These are phyloP conservation scores for Castanospermum australe DNA, from an alignment of 306 rosid genomes.

Conservation along the genomic window DNA sequence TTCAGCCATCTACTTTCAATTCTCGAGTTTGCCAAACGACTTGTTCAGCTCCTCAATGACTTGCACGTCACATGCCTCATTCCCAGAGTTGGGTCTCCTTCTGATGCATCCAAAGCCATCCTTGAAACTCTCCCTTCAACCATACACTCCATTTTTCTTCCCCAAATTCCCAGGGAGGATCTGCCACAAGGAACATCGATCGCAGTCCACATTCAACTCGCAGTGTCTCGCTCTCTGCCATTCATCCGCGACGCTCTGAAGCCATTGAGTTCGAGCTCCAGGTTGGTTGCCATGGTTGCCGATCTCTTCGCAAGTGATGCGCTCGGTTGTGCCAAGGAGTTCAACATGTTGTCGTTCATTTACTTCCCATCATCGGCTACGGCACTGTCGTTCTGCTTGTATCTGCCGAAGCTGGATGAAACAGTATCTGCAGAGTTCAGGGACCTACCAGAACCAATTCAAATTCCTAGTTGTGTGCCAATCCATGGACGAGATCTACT, in stretches of 20 bases:
- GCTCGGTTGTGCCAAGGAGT: slow-evolving; percentile 5
- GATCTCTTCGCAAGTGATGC: slow-evolving; percentile 18
- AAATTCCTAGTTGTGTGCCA: slow-evolving; percentile 17
- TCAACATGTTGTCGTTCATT: slow-evolving; percentile 13
- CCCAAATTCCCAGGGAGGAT: not conserved
- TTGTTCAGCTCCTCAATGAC: not conserved
- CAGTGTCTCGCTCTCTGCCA: slow-evolving; percentile 4
- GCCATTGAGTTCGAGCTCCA: not conserved
- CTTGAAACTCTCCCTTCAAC: slow-evolving; percentile 17
- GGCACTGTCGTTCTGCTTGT: not conserved
- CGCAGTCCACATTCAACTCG: not conserved
- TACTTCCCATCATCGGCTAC: slow-evolving; percentile 18
- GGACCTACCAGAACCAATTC: not conserved
- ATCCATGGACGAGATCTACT: slow-evolving; percentile 9
- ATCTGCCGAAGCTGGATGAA: slow-evolving; percentile 3
- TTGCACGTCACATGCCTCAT: slow-evolving; percentile 1
- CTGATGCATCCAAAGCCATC: not conserved
- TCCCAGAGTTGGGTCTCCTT: slow-evolving; percentile 9
- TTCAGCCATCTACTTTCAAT: not conserved
- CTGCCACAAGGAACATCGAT: not conserved
- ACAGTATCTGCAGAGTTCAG: not conserved
- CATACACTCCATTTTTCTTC: not conserved
- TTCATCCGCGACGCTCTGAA: not conserved
- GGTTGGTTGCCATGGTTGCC: not conserved
- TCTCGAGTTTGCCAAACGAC: not conserved